A percentile compares a stretch with the other conserved stretches of the same genome.
phyloP scores from a whole-genome alignment of 495 filamentous ascomycete genomes.

The Articulospora tetracladia region DNA sequence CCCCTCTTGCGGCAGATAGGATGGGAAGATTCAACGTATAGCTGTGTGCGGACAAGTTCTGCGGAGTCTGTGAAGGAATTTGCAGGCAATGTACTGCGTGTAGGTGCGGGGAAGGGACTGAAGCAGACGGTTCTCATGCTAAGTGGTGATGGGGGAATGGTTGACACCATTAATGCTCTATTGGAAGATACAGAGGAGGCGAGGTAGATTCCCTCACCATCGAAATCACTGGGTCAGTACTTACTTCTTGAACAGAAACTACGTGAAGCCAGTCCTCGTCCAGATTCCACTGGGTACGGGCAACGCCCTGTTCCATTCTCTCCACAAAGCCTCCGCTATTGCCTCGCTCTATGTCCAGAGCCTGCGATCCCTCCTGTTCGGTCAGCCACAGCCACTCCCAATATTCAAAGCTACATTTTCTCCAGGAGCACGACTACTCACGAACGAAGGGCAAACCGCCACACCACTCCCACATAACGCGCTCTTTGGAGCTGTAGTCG shows the following conservation, averaged over 20 bases:
- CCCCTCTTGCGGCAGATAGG: slow-evolving; percentile 51
- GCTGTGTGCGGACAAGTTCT: slow-evolving; percentile 55
- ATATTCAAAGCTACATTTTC: slow-evolving; percentile 64
- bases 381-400: slow-evolving; percentile 41
- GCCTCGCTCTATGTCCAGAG: slow-evolving; percentile 29
- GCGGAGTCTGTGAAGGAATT: slow-evolving; percentile 58
- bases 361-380: slow-evolving; percentile 56
- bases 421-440: slow-evolving; percentile 52
- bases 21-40: slow-evolving; percentile 32
- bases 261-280: slow-evolving; percentile 50
- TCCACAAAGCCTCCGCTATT: slow-evolving; percentile 33
- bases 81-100: slow-evolving; percentile 42
- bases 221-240: neutral
- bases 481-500: slow-evolving; percentile 76
- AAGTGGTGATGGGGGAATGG: slow-evolving; percentile 80
- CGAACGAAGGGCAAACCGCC: slow-evolving; percentile 31
- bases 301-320: slow-evolving; percentile 80
- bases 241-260: neutral
- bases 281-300: slow-evolving; percentile 80
- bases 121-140: slow-evolving; percentile 67
- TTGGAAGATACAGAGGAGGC: slow-evolving; percentile 17
- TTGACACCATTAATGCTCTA: slow-evolving; percentile 71
- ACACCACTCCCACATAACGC: slow-evolving; percentile 25
- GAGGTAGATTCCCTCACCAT: slow-evolving; percentile 11
- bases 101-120: slow-evolving; percentile 40